Evolutionary conservation across 768 basidiomycete species (phyloP).

Genomic region (Tylopilus rubrobrunneus): DNA sequence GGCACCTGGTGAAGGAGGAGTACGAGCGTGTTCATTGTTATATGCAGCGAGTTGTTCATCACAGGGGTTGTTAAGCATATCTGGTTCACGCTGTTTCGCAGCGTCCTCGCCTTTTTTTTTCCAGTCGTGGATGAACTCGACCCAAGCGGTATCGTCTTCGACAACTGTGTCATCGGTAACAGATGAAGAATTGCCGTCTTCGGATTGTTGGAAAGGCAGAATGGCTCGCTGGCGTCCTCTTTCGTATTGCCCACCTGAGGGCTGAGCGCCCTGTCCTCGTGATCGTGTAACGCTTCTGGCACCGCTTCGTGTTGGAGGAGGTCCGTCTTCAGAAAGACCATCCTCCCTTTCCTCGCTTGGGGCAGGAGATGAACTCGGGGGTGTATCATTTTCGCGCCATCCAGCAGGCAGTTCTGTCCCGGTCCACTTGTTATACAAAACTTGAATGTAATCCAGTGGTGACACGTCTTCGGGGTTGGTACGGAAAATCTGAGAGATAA

Average conservation of each 20-base stretch:
- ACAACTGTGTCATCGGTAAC: not conserved
- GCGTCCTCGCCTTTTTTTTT: not conserved
- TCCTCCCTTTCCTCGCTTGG: not conserved
- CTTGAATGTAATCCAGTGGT: not conserved
- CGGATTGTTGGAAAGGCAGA: not conserved
- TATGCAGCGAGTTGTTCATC: not conserved
- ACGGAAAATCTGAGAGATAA: no score
- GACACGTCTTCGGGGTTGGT: no score
- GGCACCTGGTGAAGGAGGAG: not conserved
- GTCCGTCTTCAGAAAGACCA: not conserved
- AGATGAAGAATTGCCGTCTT: not conserved
- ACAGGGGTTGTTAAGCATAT: no score
- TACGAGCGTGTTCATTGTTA: not conserved
- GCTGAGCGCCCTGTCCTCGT: not conserved
- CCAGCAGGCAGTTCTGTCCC: not conserved
- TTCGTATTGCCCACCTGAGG: not conserved
- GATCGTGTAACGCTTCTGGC: not conserved
- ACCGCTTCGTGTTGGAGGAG: not conserved
- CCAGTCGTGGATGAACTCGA: slow-evolving; percentile 1
- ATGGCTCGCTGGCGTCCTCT: not conserved
- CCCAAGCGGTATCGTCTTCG: not conserved
- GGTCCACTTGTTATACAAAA: not conserved
- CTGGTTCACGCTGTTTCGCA: not conserved
- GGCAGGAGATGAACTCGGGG: not conserved
- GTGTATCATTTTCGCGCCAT: not conserved